Evolutionary conservation across 257 asterid genomes (phyloP).

Genomic region (Gentiana dahurica): DNA sequence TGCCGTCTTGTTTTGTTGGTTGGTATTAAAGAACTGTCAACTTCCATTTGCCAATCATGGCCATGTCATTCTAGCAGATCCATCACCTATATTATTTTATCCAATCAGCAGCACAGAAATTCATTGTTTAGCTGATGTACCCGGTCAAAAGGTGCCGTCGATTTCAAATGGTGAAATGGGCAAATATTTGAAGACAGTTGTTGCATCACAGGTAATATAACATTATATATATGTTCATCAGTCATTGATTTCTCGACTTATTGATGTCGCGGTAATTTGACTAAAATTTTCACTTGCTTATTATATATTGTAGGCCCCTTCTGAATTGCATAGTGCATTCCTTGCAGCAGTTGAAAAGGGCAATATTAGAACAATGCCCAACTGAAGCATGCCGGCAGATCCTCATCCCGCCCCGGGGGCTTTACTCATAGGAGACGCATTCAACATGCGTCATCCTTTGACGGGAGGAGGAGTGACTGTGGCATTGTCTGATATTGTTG

Average conservation of each 20-base stretch:
- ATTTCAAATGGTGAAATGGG: conserved; percentile 47
- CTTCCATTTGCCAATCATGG: conserved; percentile 47
- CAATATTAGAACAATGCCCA: conserved; percentile 54
- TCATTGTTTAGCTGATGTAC: conserved; percentile 47
- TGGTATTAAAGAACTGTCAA: conserved; percentile 39
- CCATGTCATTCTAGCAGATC: conserved; percentile 44
- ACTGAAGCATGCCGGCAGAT: conserved; percentile 62
- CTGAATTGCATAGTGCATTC: conserved; percentile 36
- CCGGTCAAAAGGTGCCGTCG: conserved; percentile 55
- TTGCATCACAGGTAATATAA: conserved; percentile 43
- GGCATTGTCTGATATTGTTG: conserved; percentile 52
- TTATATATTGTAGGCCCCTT: conserved; percentile 32
- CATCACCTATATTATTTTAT: conserved; percentile 49
- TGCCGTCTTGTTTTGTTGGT: conserved; percentile 57
- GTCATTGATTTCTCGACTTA: not conserved
- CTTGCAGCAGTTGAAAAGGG: conserved; percentile 42
- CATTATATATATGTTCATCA: not conserved
- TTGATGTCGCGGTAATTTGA: not conserved
- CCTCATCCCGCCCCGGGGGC: conserved; percentile 64
- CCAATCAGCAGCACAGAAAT: conserved; percentile 46
- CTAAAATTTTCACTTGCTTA: not conserved
- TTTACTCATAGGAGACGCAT: conserved; percentile 57
- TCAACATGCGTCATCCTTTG: conserved; percentile 65
- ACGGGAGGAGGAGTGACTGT: conserved; percentile 78
- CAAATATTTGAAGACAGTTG: conserved; percentile 33